Conservation (phyloP, 805 yeast genomes). For the Gaillardinia entomophila region DNA sequence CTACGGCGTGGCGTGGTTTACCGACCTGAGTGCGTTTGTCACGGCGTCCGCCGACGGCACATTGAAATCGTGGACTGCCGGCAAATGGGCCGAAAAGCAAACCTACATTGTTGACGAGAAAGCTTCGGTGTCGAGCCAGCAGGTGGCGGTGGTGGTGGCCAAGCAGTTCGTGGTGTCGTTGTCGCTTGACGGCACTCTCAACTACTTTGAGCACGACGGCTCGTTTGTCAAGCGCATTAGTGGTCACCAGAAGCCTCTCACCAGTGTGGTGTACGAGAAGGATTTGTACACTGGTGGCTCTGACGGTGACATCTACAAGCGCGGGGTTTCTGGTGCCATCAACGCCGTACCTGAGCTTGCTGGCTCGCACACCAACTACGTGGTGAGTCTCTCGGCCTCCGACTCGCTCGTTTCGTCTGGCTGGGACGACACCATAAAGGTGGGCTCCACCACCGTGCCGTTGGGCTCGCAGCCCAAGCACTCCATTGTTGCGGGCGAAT, state of each 20-base stretch:
- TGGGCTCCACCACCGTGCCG: slow-evolving; percentile 7
- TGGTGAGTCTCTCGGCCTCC: slow-evolving; percentile 44
- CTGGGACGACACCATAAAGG: slow-evolving; percentile 80
- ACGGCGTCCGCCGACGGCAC: slow-evolving; percentile 82
- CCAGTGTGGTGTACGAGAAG: slow-evolving; percentile 41
- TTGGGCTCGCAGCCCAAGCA: slow-evolving; percentile 33
- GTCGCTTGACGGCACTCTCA: slow-evolving; percentile 66
- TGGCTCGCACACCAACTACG: slow-evolving; percentile 56
- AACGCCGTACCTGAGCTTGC: slow-evolving; percentile 28
- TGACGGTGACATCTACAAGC: slow-evolving; percentile 68
- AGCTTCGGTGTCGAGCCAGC: slow-evolving; percentile 52
- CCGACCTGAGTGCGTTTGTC: slow-evolving; percentile 50
- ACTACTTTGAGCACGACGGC: slow-evolving; percentile 44
- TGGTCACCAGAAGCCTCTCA: slow-evolving; percentile 83
- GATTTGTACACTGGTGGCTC: slow-evolving; percentile 62
- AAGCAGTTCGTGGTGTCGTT: slow-evolving; percentile 56
- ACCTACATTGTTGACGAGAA: slow-evolving; percentile 43
- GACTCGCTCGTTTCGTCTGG: slow-evolving; percentile 50
- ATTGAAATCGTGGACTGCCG: slow-evolving; percentile 59
- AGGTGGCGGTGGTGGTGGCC: slow-evolving; percentile 68
- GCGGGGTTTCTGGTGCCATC: slow-evolving; percentile 37
- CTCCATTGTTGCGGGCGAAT: slow-evolving; percentile 19
- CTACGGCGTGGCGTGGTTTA: slow-evolving; percentile 69
- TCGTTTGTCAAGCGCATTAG: slow-evolving; percentile 34
- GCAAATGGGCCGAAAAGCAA: slow-evolving; percentile 27